phyloP scores from a whole-genome alignment of 768 basidiomycete species.

The Termitomyces sp. region DNA sequence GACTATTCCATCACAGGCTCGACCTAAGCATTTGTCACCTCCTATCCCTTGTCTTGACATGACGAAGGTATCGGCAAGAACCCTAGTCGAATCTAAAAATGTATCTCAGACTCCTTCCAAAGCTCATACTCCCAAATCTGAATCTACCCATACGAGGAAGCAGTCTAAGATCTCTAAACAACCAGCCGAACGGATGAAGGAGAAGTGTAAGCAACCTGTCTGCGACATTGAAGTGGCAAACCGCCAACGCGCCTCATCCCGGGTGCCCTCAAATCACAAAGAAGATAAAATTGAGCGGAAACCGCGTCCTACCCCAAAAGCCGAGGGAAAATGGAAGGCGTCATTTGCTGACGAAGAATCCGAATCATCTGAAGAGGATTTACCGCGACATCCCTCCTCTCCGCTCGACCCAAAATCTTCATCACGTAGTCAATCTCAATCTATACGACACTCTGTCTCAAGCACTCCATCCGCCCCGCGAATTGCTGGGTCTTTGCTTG shows the following conservation, averaged over 20 bases:
- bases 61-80: neutral
- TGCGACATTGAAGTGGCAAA: conserved; percentile 14
- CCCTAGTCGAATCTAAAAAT: neutral
- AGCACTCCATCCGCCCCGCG: neutral
- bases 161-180: neutral
- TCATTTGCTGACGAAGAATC: neutral
- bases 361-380: neutral
- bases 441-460: neutral
- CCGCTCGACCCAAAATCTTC: neutral
- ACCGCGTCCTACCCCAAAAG: neutral
- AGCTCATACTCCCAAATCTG: neutral
- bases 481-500: neutral
- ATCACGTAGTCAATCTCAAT: neutral
- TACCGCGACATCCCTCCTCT: conserved; percentile 19
- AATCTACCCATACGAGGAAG: neutral
- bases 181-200: neutral
- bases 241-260: neutral
- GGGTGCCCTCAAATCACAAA: neutral
- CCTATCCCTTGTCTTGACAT: conserved; percentile 14
- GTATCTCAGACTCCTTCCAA: neutral
- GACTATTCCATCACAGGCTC: neutral
- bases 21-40: neutral
- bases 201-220: neutral
- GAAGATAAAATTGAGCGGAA: neutral
- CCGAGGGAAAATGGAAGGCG: conserved; percentile 14